Base-by-base conservation (phyloP, 2,329 filamentous ascomycete species). In the Trichoderma sp. region DNA sequence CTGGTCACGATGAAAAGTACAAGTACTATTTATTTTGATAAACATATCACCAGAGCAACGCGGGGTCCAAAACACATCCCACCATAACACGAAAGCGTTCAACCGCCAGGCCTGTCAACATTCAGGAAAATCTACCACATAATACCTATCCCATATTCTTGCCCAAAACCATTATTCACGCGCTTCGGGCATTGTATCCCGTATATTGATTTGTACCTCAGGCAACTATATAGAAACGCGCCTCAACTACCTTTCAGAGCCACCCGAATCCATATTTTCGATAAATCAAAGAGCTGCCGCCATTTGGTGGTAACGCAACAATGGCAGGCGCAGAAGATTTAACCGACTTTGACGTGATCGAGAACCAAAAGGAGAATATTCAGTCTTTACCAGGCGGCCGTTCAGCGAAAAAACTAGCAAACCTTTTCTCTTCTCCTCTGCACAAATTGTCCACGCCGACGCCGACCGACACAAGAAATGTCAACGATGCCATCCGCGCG, bases 291-390 rank as follows among this genome's bases (percentile, higher is more conserved):
- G 59, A 21, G 56, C 40, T 71, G 57, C 58, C 71, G n/a, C 57
- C 66, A 55, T 62, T 70, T 72, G 70, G 71, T 65, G 75, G 71
- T 72, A 73, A 77, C 70, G 66, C 72, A 80, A 75, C 75, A 88
- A 88, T 89, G 82, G 82, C 83, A 72, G 74, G 75, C 47, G 79
- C 82, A 71, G 80, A 81, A 70, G 87, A 90, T 73, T 80, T 88
- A 49, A 88, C 91, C 77, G 83, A 89, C 82, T 98, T 99, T 83
- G 92, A 97, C 75, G 88, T 97, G 72, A 97, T 99, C 81, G 96
- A 99, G 82, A 89, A 88, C 58, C 94, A 97, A 76, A 99, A 99
- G 82, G 96, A 99, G 83, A 99, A 99, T 81, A 97, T 99, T 68
- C 94, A 97, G 80, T 90, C 94, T 27, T 86, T 99, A 14, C 94